Evolutionary conservation across 2,329 filamentous ascomycete genomes (phyloP), one percentile per base, ranked within the genome.

Genomic region (Didymella segeticola): DNA sequence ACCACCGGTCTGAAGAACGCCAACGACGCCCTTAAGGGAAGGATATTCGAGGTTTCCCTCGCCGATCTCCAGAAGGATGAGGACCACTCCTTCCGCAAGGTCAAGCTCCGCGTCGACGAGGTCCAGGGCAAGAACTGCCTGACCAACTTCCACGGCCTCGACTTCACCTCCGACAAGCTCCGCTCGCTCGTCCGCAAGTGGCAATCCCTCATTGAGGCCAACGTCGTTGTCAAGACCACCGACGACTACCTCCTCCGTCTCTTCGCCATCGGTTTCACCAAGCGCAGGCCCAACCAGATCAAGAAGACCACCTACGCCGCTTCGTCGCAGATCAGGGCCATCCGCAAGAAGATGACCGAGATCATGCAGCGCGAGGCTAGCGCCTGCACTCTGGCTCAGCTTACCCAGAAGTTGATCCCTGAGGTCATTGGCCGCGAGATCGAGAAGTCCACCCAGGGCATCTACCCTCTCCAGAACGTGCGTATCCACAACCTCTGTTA

Each of bases 151-250:
- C 93, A 99, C 88, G 95, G 95, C 73, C 88, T 99, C 79, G 95
- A 99, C 84, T 98, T 99, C 89, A 99, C 95, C 78, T 97, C 95
- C 73, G 95, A 99, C 88, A 99, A 99, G 88, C 89, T 99, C 74
- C 91, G 95, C 78, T 98, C 95, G 64, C 89, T 99, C 68, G 95
- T 99, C 73, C 93, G 95, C 84, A 99, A 99, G 86, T 99, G 95
- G 95, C 95, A 99, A 83, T 89, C 93, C 64, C 86, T 99, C 76
- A 98, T 99, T 72, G 95, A 99, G 88, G 95, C 95, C 85, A 99
- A 99, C 81, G 88, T 98, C 77, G 96, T 96, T 68, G 93, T 99
- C 86, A 98, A 98, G 90, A 98, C 95, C 74, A 98, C 95, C 79
- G 95, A 99, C 79, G 95, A 99, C 83, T 98, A 99, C 86, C 93